Conservation (phyloP, 352 stramenopile genomes). For the Globisporangium paddicum region DNA sequence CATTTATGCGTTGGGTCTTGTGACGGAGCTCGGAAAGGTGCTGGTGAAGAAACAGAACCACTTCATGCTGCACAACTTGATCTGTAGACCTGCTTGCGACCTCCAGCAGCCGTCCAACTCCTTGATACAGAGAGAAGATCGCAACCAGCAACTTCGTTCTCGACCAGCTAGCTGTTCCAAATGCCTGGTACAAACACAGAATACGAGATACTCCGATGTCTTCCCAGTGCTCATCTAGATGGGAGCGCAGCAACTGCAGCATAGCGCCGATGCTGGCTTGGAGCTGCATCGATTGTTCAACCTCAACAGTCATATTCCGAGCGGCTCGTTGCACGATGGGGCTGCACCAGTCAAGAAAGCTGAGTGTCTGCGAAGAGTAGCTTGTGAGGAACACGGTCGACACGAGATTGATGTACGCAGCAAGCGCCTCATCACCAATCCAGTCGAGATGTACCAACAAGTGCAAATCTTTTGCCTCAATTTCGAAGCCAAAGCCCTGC, state of each 20-base stretch:
- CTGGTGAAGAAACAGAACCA: slow-evolving; percentile 23
- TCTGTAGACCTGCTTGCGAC: slow-evolving; percentile 10
- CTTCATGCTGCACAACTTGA: slow-evolving; percentile 2
- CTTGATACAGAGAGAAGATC: slow-evolving; percentile 19
- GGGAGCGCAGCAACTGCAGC: neutral
- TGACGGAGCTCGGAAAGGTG: slow-evolving; percentile 18
- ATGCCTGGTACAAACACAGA: neutral
- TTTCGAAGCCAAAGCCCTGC: neutral
- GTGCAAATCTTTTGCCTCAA: neutral
- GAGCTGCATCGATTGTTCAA: neutral
- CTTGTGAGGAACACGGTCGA: neutral
- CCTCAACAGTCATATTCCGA: neutral
- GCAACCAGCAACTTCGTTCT: slow-evolving; percentile 13
- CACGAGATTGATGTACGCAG: neutral
- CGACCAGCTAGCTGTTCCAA: slow-evolving; percentile 7
- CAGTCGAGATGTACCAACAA: neutral
- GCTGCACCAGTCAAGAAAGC: slow-evolving; percentile 4
- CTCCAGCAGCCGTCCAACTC: slow-evolving; percentile 17
- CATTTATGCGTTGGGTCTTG: slow-evolving; percentile 23
- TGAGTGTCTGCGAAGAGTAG: neutral
- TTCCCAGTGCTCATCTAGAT: slow-evolving; percentile 1
- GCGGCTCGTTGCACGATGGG: neutral
- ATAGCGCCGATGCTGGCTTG: neutral
- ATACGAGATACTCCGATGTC: neutral
- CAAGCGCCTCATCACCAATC: neutral